Evolutionary conservation across 495 filamentous ascomycete species (phyloP), one percentile per base, ranked within the genome.

Genomic region (Trichoderma erinaceum): DNA sequence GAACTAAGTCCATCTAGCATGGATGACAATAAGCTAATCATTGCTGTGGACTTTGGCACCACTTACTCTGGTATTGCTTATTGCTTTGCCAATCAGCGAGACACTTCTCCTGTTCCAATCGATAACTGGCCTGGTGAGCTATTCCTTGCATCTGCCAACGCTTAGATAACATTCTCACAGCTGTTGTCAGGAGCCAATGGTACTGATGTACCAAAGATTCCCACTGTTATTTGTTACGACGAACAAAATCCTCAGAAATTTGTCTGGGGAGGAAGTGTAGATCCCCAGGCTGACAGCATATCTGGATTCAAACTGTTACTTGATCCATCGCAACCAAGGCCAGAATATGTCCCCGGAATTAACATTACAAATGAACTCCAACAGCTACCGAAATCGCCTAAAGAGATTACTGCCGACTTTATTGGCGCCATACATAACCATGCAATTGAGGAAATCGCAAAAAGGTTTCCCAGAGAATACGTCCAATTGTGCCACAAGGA

Each of bases 251-350:
- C 66, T 16, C n/a, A 65, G 25, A 69, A 3, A 7, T 70, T 73
- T 48, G 70, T 66, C 6, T 75, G 73, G 73, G 73, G 73, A n/a
- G 65, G 46, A 48, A 52, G 64, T 66, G 44, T 61, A 27, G n/a
- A 64, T 27, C 35, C 41, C 61, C 41, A 61, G 43, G n/a, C 70
- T 75, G 46, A 50, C 56, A 25, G 56, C 56, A 61, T 61, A 15
- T 23, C 70, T 66, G 72, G 72, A 1, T 61, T 78, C 6, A 79
- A 79, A 69, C 66, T 78, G 18, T 69, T 79, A 13, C 73, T 79
- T n/a, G 76, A 78, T 66, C 77, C 76, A 11, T 63, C 68, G 12
- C 77, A 79, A 48, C 48, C 44, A 32, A 29, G 44, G 8, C 75
- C 75, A 0, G 0, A 67, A 12, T 75, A 71, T 41, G n/a, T 75